phyloP scores from a whole-genome alignment of 2,329 filamentous ascomycete genomes.

The Xylaria sp. region DNA sequence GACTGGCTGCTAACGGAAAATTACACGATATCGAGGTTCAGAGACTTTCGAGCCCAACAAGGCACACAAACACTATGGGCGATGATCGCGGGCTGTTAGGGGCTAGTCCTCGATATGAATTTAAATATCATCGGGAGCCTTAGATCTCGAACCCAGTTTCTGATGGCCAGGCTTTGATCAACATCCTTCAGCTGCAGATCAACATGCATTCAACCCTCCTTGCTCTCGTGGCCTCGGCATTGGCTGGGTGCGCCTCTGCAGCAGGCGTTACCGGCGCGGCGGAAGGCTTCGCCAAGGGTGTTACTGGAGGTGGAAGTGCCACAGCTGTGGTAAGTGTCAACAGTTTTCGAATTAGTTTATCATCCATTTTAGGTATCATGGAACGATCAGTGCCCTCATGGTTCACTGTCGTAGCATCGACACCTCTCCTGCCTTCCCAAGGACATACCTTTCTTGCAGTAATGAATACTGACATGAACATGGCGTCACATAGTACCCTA shows the following conservation, averaged over 20 bases:
- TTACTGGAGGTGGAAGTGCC: conserved; percentile 65
- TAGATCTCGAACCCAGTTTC: background rate
- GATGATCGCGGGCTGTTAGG: background rate
- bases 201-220: conserved; percentile 10
- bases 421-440: no score
- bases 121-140: conserved; percentile 13
- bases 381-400: no score
- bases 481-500: conserved; percentile 49
- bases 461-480: background rate
- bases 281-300: conserved; percentile 54
- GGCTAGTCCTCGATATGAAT: background rate
- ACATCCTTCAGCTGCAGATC: background rate
- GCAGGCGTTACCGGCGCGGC: conserved; percentile 46
- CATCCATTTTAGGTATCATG: no score
- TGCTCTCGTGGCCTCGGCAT: conserved; percentile 10
- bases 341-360: no score
- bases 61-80: background rate
- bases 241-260: conserved; percentile 26
- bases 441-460: no score
- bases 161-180: background rate
- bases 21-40: background rate
- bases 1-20: background rate
- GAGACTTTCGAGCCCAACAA: background rate
- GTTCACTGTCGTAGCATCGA: no score
- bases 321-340: conserved; percentile 46